phyloP scores from a whole-genome alignment of 148 eudicot genomes.

The Vaccinium vitisidaea region DNA sequence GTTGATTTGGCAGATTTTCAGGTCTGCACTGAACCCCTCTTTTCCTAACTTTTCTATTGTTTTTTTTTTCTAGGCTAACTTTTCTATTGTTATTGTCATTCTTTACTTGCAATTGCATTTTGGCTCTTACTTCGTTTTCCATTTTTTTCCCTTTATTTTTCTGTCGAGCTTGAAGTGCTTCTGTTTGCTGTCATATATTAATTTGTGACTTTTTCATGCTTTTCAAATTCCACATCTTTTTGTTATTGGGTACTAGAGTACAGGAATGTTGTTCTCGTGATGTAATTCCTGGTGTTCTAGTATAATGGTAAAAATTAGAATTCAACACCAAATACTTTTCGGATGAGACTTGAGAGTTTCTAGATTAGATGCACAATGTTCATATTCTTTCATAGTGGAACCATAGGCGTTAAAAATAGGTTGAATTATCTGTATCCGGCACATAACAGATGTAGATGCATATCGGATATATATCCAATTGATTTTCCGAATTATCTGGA shows the following conservation, averaged over 20 bases:
- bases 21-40: slow-evolving; percentile 33
- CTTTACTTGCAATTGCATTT: not conserved
- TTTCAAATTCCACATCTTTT: not conserved
- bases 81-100: not conserved
- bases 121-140: not conserved
- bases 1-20: slow-evolving; percentile 33
- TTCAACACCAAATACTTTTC: not conserved
- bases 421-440: not conserved
- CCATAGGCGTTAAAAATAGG: not conserved
- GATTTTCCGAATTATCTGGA: not conserved
- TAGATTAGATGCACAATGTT: not conserved
- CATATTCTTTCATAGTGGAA: not conserved
- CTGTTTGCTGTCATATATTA: not conserved
- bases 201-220: not conserved
- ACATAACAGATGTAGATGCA: not conserved
- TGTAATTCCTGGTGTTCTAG: not conserved
- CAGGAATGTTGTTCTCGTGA: not conserved
- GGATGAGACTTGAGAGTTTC: not conserved
- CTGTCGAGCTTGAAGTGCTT: not conserved
- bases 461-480: not conserved
- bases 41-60: not conserved
- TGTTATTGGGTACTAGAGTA: not conserved
- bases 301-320: not conserved
- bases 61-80: not conserved
- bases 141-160: not conserved